These are phyloP conservation scores for Tagetes patula DNA, from an alignment of 129 eudicot genomes.

Conservation along the genomic window DNA sequence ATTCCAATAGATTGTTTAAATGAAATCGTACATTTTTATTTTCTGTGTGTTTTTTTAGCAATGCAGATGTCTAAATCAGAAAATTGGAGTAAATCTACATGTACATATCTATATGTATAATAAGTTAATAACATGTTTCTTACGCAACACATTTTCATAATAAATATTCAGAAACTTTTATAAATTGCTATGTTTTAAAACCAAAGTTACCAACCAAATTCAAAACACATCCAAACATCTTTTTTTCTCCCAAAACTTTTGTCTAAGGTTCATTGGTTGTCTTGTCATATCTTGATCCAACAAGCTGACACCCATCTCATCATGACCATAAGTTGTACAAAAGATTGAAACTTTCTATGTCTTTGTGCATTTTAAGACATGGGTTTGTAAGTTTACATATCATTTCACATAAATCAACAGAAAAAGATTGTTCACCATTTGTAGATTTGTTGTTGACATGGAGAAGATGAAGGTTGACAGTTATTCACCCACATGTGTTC, in stretches of 20 bases:
- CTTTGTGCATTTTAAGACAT: conserved; percentile 8
- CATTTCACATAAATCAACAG: conserved; percentile 12
- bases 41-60: too few species aligned
- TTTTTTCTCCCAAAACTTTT: conserved; percentile 14
- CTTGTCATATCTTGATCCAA: conserved; percentile 38
- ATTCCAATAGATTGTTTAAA: too few species aligned
- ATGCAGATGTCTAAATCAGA: too few species aligned
- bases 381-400: conserved; percentile 22
- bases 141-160: background rate
- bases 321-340: conserved; percentile 12
- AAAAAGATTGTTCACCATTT: conserved; percentile 15
- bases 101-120: too few species aligned
- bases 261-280: conserved; percentile 35
- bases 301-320: conserved; percentile 23
- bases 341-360: background rate
- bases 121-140: background rate
- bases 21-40: too few species aligned
- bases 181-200: background rate
- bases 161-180: background rate
- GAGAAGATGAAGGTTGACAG: conserved; percentile 51
- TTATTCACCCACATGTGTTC: conserved; percentile 73
- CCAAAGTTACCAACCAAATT: background rate
- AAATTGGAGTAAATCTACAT: too few species aligned
- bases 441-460: conserved; percentile 38
- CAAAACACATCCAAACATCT: conserved; percentile 2